A percentile compares a stretch with the other conserved stretches of the same genome.
Evolutionary conservation across 768 basidiomycete genomes (phyloP).

Genomic region (Lentinula detonsa): DNA sequence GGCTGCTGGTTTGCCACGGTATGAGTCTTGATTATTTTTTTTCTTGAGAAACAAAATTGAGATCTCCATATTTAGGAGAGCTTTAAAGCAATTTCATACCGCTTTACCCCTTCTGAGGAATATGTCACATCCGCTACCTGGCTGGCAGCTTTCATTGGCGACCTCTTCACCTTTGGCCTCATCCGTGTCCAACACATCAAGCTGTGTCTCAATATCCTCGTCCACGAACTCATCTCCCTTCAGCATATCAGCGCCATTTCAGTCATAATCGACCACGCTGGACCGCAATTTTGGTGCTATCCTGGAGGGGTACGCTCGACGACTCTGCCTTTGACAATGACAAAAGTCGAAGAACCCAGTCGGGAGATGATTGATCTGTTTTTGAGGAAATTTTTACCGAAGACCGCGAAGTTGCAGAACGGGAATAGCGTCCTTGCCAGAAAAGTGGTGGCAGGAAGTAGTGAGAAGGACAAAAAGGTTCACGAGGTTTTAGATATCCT

Average conservation of each 20-base stretch:
- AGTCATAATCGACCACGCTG: slow-evolving; percentile 15
- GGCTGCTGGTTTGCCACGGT: slow-evolving; percentile 19
- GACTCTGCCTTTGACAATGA: neutral
- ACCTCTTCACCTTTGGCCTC: slow-evolving; percentile 18
- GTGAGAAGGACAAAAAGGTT: neutral
- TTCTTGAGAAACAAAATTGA: neutral
- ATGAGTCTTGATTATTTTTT: neutral
- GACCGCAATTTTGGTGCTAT: slow-evolving; percentile 18
- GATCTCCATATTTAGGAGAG: slow-evolving; percentile 9
- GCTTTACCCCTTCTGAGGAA: slow-evolving; percentile 10
- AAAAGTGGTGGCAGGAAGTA: neutral
- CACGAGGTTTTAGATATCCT: neutral
- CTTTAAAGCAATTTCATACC: slow-evolving; percentile 10
- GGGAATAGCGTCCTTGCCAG: neutral
- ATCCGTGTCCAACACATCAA: slow-evolving; percentile 14
- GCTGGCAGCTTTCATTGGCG: slow-evolving; percentile 20
- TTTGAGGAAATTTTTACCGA: neutral
- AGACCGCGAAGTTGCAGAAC: neutral
- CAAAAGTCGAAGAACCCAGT: neutral
- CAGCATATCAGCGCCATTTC: slow-evolving; percentile 21
- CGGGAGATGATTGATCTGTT: neutral
- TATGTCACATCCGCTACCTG: slow-evolving; percentile 16
- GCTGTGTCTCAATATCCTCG: slow-evolving; percentile 15
- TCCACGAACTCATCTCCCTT: slow-evolving; percentile 17
- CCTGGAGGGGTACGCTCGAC: neutral